Conservation (phyloP, 352 stramenopile species). For the Phytopythium kandeliae region DNA sequence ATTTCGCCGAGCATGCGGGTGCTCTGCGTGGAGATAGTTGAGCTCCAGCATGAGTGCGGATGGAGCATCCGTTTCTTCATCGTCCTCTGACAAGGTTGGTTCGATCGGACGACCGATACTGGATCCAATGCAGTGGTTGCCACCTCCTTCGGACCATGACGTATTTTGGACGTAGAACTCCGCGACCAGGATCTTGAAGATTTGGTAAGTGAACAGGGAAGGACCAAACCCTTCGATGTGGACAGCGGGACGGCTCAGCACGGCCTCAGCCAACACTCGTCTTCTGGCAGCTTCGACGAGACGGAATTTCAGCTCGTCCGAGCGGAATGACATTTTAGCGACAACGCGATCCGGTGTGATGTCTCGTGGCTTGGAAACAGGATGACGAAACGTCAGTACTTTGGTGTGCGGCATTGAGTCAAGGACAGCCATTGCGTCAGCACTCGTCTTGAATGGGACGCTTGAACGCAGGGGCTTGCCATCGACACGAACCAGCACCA, state of each 20-base stretch:
- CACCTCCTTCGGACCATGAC: conserved; percentile 20
- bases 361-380: conserved; percentile 39
- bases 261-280: conserved; percentile 49
- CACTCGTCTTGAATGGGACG: conserved; percentile 39
- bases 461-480: conserved; percentile 45
- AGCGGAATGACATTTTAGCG: conserved; percentile 39
- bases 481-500: conserved; percentile 71
- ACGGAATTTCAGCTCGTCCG: conserved; percentile 58
- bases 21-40: conserved; percentile 59
- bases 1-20: conserved; percentile 44
- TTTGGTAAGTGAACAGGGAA: conserved; percentile 76
- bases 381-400: conserved; percentile 80
- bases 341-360: conserved; percentile 54
- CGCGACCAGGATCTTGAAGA: conserved; percentile 53
- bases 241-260: conserved; percentile 42
- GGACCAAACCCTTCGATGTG: conserved; percentile 70
- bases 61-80: conserved; percentile 6
- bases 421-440: conserved; percentile 51
- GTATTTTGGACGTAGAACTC: conserved; percentile 83
- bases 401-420: conserved; percentile 41
- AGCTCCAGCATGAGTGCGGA: conserved; percentile 49
- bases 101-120: conserved; percentile 34
- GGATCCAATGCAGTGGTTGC: conserved; percentile 71
- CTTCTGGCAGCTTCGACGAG: conserved; percentile 66
- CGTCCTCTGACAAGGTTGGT: conserved; percentile 1